Evolutionary conservation across 2,329 filamentous ascomycete genomes (phyloP).

Genomic region (Leptographium flavum): DNA sequence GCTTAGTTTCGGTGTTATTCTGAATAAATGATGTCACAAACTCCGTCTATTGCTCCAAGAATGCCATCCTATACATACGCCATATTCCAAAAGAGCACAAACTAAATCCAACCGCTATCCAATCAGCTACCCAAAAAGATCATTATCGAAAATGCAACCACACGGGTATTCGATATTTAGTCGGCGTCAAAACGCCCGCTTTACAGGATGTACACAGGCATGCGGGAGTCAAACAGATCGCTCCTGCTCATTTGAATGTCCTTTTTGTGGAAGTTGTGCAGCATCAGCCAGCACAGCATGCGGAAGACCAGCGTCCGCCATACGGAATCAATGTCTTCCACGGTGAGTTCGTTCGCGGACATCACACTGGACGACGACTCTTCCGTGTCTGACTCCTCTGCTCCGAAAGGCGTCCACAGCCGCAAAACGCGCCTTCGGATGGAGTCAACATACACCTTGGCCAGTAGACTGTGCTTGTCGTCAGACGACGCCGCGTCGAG

Average conservation of each 20-base stretch:
- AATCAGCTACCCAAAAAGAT: no score
- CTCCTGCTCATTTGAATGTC: constrained; percentile 39
- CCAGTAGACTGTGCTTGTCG: constrained; percentile 33
- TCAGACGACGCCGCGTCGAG: constrained; percentile 32
- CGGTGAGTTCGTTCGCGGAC: not conserved
- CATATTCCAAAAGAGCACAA: no score
- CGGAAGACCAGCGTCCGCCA: constrained; percentile 42
- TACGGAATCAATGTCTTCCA: constrained; percentile 21
- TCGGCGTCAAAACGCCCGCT: no score
- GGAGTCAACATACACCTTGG: constrained; percentile 35
- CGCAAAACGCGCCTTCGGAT: constrained; percentile 16
- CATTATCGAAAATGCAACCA: no score
- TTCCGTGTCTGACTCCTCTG: no score
- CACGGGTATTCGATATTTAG: no score
- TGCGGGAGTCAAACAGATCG: constrained; percentile 36
- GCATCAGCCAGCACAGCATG: constrained; percentile 44
- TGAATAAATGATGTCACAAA: no score
- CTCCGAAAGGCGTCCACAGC: not conserved
- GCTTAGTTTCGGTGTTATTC: no score
- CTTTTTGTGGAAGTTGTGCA: constrained; percentile 41
- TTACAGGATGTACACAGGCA: constrained; percentile 36
- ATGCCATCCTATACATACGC: no score
- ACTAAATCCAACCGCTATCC: no score
- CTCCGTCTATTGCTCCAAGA: no score
- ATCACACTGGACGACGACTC: no score